Conservation (phyloP, 805 yeast species). For the Wickerhamomyces bisporus region DNA sequence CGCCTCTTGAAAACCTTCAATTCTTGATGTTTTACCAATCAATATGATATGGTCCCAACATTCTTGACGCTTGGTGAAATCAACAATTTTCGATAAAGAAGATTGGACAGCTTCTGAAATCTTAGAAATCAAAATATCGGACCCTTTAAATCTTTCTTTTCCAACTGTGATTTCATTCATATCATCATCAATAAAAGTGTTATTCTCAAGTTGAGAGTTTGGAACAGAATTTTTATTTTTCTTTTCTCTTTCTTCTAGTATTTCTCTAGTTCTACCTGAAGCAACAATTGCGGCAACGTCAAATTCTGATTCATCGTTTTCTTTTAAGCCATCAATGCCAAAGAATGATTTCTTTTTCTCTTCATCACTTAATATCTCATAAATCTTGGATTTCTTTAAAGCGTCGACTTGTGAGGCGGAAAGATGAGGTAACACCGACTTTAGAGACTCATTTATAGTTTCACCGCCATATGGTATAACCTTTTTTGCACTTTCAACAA, state of each 20-base stretch:
- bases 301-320: slow-evolving; percentile 64
- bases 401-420: slow-evolving; percentile 57
- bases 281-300: slow-evolving; percentile 90
- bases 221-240: slow-evolving; percentile 34
- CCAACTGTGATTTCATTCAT: slow-evolving; percentile 69
- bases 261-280: slow-evolving; percentile 67
- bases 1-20: slow-evolving; percentile 73
- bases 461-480: slow-evolving; percentile 57
- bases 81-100: slow-evolving; percentile 54
- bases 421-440: slow-evolving; percentile 53
- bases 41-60: slow-evolving; percentile 80
- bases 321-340: slow-evolving; percentile 44
- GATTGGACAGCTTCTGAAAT: slow-evolving; percentile 52
- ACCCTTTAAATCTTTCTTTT: slow-evolving; percentile 82
- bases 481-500: slow-evolving; percentile 48
- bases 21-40: slow-evolving; percentile 71
- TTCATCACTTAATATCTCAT: slow-evolving; percentile 71
- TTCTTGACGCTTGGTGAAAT: slow-evolving; percentile 67
- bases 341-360: slow-evolving; percentile 58
- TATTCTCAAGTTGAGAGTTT: slow-evolving; percentile 71
- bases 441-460: slow-evolving; percentile 50
- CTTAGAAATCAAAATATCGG: slow-evolving; percentile 49
- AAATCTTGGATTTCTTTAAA: slow-evolving; percentile 70
- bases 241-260: slow-evolving; percentile 59
- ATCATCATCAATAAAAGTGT: slow-evolving; percentile 56